Conservation (phyloP, 441 rosid genomes). For the Theobroma grandiflorum region DNA sequence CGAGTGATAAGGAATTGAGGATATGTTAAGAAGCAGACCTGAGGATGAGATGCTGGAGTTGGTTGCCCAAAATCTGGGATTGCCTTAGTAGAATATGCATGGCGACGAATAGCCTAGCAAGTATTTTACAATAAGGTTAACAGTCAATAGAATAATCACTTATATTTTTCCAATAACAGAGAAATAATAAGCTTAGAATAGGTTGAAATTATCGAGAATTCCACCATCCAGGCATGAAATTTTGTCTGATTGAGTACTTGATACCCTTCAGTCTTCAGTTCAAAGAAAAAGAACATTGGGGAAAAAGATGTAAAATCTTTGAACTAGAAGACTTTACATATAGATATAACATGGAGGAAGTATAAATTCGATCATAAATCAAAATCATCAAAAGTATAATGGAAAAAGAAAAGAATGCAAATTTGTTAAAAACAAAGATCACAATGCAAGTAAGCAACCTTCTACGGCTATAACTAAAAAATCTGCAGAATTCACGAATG, state of each 20-base stretch:
- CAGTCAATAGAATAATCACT: not conserved
- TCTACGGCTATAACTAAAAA: not conserved
- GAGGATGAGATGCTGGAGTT: slow-evolving; percentile 86
- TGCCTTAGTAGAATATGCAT: slow-evolving; percentile 62
- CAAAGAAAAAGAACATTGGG: not conserved
- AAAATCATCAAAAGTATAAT: not conserved
- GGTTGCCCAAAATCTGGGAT: slow-evolving; percentile 85
- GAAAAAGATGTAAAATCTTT: not conserved
- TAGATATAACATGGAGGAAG: not conserved
- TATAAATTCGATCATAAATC: not conserved
- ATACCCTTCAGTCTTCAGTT: not conserved
- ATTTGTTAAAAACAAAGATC: not conserved
- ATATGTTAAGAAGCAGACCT: slow-evolving; percentile 52
- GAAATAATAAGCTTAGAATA: not conserved
- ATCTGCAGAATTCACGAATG: not conserved
- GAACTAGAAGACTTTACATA: not conserved
- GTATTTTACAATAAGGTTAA: slow-evolving; percentile 20
- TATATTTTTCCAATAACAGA: slow-evolving; percentile 10
- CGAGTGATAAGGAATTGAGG: not conserved
- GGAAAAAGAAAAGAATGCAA: not conserved
- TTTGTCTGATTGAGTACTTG: not conserved
- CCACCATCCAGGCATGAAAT: slow-evolving; percentile 15
- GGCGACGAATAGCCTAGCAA: slow-evolving; percentile 52
- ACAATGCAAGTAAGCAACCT: not conserved
- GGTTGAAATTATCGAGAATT: not conserved